phyloP scores from a whole-genome alignment of 768 basidiomycete species.

The Xerocomellus intermedius region DNA sequence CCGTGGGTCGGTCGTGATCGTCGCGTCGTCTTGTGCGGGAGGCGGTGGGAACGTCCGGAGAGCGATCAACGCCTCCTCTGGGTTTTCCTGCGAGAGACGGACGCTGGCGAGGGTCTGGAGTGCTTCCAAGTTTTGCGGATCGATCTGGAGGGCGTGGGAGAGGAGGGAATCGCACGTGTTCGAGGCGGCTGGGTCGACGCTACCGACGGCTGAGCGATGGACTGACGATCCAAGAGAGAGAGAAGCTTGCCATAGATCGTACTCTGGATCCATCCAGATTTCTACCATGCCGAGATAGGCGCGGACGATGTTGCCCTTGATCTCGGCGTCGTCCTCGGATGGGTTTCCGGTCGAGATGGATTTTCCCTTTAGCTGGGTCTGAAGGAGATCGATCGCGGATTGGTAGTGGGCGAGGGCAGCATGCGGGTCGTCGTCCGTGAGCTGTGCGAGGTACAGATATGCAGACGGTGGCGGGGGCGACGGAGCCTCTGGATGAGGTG shows the following conservation, averaged over 20 bases:
- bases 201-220: constrained; percentile 28
- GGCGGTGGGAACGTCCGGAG: constrained; percentile 21
- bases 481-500: constrained; percentile 60
- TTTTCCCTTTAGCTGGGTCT: constrained; percentile 72
- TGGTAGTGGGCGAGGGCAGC: constrained; percentile 74
- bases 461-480: constrained; percentile 68
- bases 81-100: constrained; percentile 81
- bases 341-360: constrained; percentile 41
- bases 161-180: constrained; percentile 79
- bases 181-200: constrained; percentile 81
- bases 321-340: constrained; percentile 44
- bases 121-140: constrained; percentile 76
- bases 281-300: constrained; percentile 89
- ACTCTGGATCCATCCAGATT: constrained; percentile 92
- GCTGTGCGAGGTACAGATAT: constrained; percentile 86
- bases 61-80: constrained; percentile 69
- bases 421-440: constrained; percentile 74
- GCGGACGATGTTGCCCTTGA: constrained; percentile 67
- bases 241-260: constrained; percentile 75
- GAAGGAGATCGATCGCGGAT: constrained; percentile 72
- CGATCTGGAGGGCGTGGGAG: constrained; percentile 64
- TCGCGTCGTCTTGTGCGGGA: background rate
- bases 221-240: background rate
- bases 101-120: constrained; percentile 81
- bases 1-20: background rate